phyloP scores from a whole-genome alignment of 305 asterid genomes.

The Lippia alba region DNA sequence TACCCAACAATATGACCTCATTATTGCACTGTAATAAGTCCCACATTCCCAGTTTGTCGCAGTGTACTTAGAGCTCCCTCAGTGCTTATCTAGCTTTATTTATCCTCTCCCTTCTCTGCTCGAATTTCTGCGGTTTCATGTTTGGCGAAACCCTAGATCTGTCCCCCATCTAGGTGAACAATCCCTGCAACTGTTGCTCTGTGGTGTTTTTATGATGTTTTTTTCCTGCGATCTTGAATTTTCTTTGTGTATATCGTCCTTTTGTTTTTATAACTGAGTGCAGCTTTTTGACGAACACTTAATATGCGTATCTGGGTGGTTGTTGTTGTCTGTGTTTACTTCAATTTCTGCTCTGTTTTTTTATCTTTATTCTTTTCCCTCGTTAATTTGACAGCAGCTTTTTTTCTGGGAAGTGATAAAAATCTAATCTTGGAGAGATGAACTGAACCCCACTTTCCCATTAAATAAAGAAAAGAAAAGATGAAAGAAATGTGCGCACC shows the following conservation, averaged over 20 bases:
- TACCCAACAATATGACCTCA: constrained; percentile 34
- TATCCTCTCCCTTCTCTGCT: constrained; percentile 17
- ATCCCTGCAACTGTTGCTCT: constrained; percentile 39
- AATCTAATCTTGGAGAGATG: constrained; percentile 8
- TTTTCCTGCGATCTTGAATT: constrained; percentile 20
- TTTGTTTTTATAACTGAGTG: constrained; percentile 25
- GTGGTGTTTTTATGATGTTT: constrained; percentile 13
- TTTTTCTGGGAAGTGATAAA: constrained; percentile 36
- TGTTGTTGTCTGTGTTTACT: not conserved
- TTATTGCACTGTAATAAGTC: constrained; percentile 29
- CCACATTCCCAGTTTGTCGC: constrained; percentile 27
- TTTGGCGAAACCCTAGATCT: constrained; percentile 94
- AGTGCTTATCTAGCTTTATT: constrained; percentile 28
- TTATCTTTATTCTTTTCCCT: not conserved
- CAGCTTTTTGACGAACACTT: constrained; percentile 42
- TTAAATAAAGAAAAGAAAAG: constrained; percentile 5
- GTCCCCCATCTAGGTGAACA: constrained; percentile 70
- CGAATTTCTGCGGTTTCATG: constrained; percentile 46
- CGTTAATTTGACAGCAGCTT: constrained; percentile 34
- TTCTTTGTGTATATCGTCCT: not conserved
- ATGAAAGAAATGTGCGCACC: not conserved
- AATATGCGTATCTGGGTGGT: constrained; percentile 33
- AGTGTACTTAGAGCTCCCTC: constrained; percentile 28
- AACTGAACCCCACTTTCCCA: constrained; percentile 17
- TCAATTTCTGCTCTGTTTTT: constrained; percentile 19